Evolutionary conservation across 2,329 filamentous ascomycete species (phyloP).

Genomic region (Penicillium sp.): DNA sequence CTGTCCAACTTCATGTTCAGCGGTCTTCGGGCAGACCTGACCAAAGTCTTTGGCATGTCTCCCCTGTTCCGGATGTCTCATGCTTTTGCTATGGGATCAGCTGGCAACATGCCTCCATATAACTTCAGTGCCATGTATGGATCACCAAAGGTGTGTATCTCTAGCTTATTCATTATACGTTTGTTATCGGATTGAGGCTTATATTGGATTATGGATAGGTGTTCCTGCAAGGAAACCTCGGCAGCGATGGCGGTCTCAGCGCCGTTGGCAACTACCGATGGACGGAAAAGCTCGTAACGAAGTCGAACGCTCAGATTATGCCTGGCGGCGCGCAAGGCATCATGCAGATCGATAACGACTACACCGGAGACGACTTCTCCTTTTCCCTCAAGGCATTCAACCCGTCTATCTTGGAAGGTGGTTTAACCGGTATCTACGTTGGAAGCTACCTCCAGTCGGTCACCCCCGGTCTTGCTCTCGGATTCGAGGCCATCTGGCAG

Average conservation of each 20-base stretch:
- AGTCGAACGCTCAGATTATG: slow-evolving; percentile 81
- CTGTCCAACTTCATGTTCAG: slow-evolving; percentile 96
- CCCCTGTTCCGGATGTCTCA: slow-evolving; percentile 97
- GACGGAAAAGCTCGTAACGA: slow-evolving; percentile 74
- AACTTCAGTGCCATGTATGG: slow-evolving; percentile 92
- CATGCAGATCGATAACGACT: slow-evolving; percentile 92
- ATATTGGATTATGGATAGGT: slow-evolving; percentile 53
- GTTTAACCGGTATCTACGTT: slow-evolving; percentile 90
- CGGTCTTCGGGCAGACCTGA: slow-evolving; percentile 90
- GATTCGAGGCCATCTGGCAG: slow-evolving; percentile 92
- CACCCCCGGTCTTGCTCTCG: slow-evolving; percentile 79
- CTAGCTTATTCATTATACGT: neutral
- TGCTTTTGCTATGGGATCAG: slow-evolving; percentile 87
- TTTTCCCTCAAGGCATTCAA: slow-evolving; percentile 91
- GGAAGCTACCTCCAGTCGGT: slow-evolving; percentile 93
- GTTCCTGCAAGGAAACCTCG: slow-evolving; percentile 91
- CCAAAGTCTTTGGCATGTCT: slow-evolving; percentile 89
- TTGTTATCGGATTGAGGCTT: neutral
- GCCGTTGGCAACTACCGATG: slow-evolving; percentile 93
- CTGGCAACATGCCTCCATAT: slow-evolving; percentile 82
- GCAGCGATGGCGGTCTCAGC: slow-evolving; percentile 83
- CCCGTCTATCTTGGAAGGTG: slow-evolving; percentile 88
- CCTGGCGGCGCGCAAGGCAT: slow-evolving; percentile 76
- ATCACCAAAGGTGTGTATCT: slow-evolving; percentile 70
- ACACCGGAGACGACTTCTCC: slow-evolving; percentile 87